Evolutionary conservation across 129 eudicot species (phyloP).

Genomic region (Helichrysum umbraculigerum): DNA sequence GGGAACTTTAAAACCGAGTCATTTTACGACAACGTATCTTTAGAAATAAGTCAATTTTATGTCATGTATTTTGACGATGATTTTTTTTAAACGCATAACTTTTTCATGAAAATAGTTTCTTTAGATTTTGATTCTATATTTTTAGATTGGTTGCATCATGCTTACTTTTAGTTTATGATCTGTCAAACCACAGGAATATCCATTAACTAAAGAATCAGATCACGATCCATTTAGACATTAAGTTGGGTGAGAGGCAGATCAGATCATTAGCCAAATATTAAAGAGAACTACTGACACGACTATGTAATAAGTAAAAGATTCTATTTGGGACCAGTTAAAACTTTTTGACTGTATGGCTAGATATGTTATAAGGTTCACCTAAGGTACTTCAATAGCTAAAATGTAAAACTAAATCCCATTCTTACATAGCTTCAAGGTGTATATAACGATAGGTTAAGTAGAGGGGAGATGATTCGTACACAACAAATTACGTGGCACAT

Average conservation of each 20-base stretch:
- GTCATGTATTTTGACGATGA: background rate
- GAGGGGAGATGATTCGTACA: background rate
- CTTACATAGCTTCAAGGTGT: background rate
- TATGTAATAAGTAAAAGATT: background rate
- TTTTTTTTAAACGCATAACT: background rate
- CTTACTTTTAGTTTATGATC: slow-evolving; percentile 1
- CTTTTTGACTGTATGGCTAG: background rate
- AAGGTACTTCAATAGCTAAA: background rate
- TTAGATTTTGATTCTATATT: background rate
- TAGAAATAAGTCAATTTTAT: background rate
- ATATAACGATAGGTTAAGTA: background rate
- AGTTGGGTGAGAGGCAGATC: background rate
- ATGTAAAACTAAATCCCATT: background rate
- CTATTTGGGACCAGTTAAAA: background rate
- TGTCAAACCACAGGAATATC: background rate
- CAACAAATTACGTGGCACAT: background rate
- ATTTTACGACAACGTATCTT: background rate
- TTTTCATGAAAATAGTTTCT: background rate
- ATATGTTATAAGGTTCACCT: background rate
- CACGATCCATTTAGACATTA: slow-evolving; percentile 1
- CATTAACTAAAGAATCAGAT: background rate
- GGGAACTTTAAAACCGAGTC: background rate
- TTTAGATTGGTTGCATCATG: background rate
- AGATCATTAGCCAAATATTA: background rate
- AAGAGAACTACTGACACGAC: background rate